A percentile compares a stretch with the other conserved stretches of the same genome.
phyloP scores from a whole-genome alignment of 2,329 filamentous ascomycete species.

The Trichoderma sp. region DNA sequence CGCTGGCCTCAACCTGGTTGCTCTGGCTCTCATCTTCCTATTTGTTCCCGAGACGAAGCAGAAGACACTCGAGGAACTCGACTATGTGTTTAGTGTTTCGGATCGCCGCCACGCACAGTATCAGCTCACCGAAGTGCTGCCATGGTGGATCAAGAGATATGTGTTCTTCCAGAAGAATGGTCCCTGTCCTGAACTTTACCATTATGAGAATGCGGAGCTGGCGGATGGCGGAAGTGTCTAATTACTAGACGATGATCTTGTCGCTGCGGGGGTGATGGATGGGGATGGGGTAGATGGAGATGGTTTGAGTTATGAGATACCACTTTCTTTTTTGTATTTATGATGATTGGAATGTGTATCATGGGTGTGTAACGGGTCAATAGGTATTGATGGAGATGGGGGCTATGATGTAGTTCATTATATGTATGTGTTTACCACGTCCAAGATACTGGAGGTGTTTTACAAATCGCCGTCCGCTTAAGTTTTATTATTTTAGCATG shows the following conservation, averaged over 20 bases:
- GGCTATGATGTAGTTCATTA: not conserved
- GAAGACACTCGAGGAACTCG: constrained; percentile 43
- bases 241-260: not conserved
- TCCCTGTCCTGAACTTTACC: constrained; percentile 15
- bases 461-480: not conserved
- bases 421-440: not conserved
- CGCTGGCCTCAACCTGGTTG: constrained; percentile 44
- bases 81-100: constrained; percentile 21
- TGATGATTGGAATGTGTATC: not conserved
- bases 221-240: not conserved
- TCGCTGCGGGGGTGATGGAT: not conserved
- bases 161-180: constrained; percentile 12
- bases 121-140: constrained; percentile 16
- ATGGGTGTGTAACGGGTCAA: not conserved
- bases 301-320: constrained; percentile 2
- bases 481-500: not conserved
- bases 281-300: not conserved
- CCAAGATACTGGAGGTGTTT: not conserved
- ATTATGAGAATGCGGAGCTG: constrained; percentile 13
- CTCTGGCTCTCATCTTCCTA: constrained; percentile 46
- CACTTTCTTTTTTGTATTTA: constrained; percentile 12
- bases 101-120: constrained; percentile 14
- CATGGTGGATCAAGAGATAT: constrained; percentile 19
- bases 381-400: not conserved
- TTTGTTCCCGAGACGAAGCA: constrained; percentile 49